Conservation (phyloP, 805 yeast species). For the Cyberlindnera veronae region DNA sequence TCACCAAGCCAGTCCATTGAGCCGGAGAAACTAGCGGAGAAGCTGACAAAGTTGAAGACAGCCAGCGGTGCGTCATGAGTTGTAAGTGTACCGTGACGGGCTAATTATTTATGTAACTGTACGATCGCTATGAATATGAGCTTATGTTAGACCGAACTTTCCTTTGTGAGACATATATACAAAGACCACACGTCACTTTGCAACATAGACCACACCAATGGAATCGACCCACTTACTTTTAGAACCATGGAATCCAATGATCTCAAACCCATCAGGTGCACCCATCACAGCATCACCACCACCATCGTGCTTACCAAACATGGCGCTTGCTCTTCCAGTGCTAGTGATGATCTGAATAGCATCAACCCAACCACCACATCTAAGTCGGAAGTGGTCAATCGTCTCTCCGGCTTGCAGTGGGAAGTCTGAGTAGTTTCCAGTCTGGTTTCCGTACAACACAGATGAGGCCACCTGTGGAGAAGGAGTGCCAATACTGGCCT, state of each 20-base stretch:
- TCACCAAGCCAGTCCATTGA: conserved; percentile 8
- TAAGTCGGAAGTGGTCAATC: conserved; percentile 55
- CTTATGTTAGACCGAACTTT: no score
- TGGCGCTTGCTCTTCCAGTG: conserved; percentile 47
- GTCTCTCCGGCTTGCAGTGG: conserved; percentile 53
- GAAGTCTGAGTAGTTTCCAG: conserved; percentile 51
- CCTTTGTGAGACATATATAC: background rate
- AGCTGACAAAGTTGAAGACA: conserved; percentile 14
- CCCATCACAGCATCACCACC: conserved; percentile 54
- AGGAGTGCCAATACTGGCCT: conserved; percentile 6
- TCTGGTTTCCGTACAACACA: conserved; percentile 50
- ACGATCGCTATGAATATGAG: no score
- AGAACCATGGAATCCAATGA: conserved; percentile 74
- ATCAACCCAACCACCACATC: conserved; percentile 89
- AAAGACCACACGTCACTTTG: conserved; percentile 4
- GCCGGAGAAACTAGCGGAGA: conserved; percentile 31
- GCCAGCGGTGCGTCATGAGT: no score
- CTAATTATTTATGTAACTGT: no score
- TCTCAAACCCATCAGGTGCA: conserved; percentile 58
- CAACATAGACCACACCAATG: conserved; percentile 60
- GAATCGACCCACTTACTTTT: conserved; percentile 71
- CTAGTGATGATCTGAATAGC: conserved; percentile 71
- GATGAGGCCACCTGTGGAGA: conserved; percentile 1
- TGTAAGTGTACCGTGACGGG: no score
- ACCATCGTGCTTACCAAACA: conserved; percentile 71